Evolutionary conservation across 139 green algal genomes (phyloP), one percentile per base, ranked within the genome.

Genomic region (Gonium pectorale): DNA sequence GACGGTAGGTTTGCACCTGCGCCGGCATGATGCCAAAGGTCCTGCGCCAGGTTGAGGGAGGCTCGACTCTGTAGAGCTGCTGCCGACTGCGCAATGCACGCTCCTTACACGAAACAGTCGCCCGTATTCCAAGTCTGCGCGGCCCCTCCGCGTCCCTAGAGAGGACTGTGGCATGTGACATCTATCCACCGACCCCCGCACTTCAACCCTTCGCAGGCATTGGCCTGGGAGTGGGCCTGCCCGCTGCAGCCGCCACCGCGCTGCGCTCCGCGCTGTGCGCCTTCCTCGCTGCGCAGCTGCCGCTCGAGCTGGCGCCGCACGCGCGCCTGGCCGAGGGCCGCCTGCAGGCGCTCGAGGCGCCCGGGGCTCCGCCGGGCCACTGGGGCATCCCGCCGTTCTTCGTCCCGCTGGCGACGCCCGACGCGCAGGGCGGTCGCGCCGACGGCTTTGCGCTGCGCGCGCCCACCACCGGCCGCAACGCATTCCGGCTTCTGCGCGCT

Each of bases 391-490:
- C 87, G 27, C 95, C 95, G 26, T 98, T 98, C 83, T 96, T 90
- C 81, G 74, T 98, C 13, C 70, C 78, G 5, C 67, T 83, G 17
- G 79, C 79, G 37, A 29, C 11, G 3, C 19, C 43, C 26, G 63
- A 31, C n/a, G 3, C 26, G 5, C n/a, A 8, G 31, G 54, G 67
- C 40, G 59, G 52, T n/a, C 72, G 86, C 67, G 49, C 72, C 0
- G 54, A 41, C 11, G 56, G 31, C 35, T 99, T 98, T 85, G 91
- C 97, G 78, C 94, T 99, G 70, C 62, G 59, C 9, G 95, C 98
- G 0, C 95, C 95, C 6, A 99, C 98, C 22, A 96, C 96, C 0
- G 87, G 89, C 0, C 88, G 94, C 80, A 99, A 99, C 77, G 94
- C 92, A 3, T 93, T 97, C 86, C 92, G 96, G 24, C 83, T 99